Base-by-base conservation (phyloP, 345 rosid species). In the Cardiospermum halicacabum region DNA sequence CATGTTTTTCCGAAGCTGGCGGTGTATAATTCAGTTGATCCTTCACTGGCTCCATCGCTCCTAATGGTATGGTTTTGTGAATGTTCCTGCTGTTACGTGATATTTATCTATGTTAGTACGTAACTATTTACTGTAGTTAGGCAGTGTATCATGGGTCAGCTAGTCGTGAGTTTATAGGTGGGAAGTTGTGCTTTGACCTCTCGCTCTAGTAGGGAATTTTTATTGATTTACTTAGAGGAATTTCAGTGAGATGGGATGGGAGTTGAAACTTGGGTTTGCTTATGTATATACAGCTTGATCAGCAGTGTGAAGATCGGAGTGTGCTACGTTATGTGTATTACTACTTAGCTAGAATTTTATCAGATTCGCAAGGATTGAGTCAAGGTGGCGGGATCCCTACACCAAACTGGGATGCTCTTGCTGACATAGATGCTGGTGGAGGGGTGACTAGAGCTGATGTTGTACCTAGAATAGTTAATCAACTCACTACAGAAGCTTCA, bases 391-490 rank as follows among this genome's bases (percentile, higher is more conserved):
- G 99, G 49, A 91, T 95, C 50, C 99, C 99, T 26, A 95, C 99
- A 59, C 99, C 99, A 45, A 95, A 95, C 68, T 95, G 99, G 99
- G 99, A 95, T 82, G 99, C 99, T 50, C 77, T 91, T 36, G 99
- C 99, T 72, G 97, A 91, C 73, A 89, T 95, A 62, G 99, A 91
- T 84, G 90, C 96, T 56, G 84, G 75, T 79, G 99, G 99, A 60
- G 97, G 99, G 69, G 97, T 95, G 53, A 95, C 99, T 2, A 82
- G 99, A 74, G 99, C 99, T 62, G 99, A 95, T 72, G 99, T 95
- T 71, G 93, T 85, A 18, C 99, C 97, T 7, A 79, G 96, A 51
- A 90, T 95, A 27, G 87, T 95, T 57, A 73, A 78, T 49, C 97
- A 84, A 69, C 90, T 95, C 25, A 87, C 88, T n/a, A 53, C 70